Conservation (phyloP, 2,329 filamentous ascomycete genomes). For the Penicillium expansum region DNA sequence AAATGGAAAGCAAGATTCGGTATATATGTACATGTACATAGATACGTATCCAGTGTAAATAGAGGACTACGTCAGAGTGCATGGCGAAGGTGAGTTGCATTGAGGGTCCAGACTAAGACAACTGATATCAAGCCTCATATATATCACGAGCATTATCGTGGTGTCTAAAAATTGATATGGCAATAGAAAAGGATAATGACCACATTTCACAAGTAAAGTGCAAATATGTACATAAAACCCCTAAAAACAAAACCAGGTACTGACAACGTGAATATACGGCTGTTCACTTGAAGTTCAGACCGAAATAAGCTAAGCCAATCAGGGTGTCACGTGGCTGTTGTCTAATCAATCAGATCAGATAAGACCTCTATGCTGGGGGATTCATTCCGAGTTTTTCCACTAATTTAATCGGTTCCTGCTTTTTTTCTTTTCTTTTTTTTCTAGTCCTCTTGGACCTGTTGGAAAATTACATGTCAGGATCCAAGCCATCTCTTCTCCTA, state of each 20-base stretch:
- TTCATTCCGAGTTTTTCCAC: not conserved
- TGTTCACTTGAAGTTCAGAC: not conserved
- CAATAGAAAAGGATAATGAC: not conserved
- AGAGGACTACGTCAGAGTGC: too few relatives aligned
- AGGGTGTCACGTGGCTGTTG: conserved; percentile 5
- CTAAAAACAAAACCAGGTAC: too few relatives aligned
- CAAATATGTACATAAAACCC: too few relatives aligned
- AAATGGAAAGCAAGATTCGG: too few relatives aligned
- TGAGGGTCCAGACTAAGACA: too few relatives aligned
- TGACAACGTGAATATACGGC: not conserved
- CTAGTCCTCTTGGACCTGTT: not conserved
- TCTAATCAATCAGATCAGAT: conserved; percentile 20
- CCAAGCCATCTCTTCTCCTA: not conserved
- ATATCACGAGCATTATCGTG: not conserved
- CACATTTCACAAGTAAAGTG: too few relatives aligned
- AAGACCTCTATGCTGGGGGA: conserved; percentile 1
- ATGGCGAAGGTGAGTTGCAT: too few relatives aligned
- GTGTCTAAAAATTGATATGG: too few relatives aligned
- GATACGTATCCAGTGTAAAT: too few relatives aligned
- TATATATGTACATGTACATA: too few relatives aligned
- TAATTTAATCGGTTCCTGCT: not conserved
- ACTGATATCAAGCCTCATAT: too few relatives aligned
- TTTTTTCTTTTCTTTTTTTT: not conserved
- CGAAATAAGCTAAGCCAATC: not conserved
- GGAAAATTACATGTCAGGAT: not conserved